phyloP scores from a whole-genome alignment of 2,329 filamentous ascomycete species.

The Apiospora hydei region DNA sequence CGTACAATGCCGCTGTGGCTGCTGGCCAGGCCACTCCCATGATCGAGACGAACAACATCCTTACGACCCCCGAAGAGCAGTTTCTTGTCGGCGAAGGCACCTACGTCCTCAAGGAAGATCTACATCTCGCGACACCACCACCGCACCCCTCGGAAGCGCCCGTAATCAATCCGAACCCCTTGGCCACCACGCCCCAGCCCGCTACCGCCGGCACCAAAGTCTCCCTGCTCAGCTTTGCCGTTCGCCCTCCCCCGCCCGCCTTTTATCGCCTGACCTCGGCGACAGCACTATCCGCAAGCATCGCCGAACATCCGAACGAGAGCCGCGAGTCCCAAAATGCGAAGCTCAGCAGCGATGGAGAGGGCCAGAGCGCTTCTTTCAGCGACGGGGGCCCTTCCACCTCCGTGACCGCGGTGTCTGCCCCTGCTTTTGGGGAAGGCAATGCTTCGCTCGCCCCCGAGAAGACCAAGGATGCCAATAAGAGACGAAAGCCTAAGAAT shows the following conservation, averaged over 20 bases:
- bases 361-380: conserved; percentile 59
- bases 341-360: conserved; percentile 63
- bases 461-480: conserved; percentile 75
- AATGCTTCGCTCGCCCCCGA: conserved; percentile 75
- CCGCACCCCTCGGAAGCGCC: conserved; percentile 95
- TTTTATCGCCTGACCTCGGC: conserved; percentile 63
- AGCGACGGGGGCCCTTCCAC: conserved; percentile 53
- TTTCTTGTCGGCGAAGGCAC: conserved; percentile 94
- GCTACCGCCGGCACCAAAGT: conserved; percentile 85
- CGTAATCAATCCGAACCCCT: conserved; percentile 85
- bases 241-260: conserved; percentile 61
- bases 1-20: conserved; percentile 75
- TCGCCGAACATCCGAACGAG: conserved; percentile 69
- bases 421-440: conserved; percentile 83
- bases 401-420: conserved; percentile 50
- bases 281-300: conserved; percentile 58
- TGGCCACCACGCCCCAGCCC: conserved; percentile 85
- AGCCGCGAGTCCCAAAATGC: conserved; percentile 66
- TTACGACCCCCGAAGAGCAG: conserved; percentile 86
- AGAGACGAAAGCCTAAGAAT: conserved; percentile 94
- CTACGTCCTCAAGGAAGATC: conserved; percentile 88
- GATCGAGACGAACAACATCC: conserved; percentile 92
- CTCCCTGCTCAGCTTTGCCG: conserved; percentile 76
- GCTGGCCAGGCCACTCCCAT: conserved; percentile 74
- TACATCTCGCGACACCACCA: conserved; percentile 91